Conservation (phyloP, 2,329 filamentous ascomycete species). For the Diaporthe nobilis region DNA sequence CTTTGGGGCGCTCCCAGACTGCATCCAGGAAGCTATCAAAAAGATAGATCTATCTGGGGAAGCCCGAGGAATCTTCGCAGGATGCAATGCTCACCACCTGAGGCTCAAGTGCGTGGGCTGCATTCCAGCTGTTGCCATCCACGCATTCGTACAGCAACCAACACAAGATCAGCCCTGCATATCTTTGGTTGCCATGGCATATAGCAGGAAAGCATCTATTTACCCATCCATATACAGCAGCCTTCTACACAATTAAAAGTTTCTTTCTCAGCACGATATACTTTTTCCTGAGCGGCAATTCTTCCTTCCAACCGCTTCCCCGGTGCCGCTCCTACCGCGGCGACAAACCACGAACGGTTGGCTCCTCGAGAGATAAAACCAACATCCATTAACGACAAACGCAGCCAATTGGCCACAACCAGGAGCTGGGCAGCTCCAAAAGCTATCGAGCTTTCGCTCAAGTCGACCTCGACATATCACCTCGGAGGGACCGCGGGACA, state of each 20-base stretch:
- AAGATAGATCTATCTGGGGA: conserved; percentile 24
- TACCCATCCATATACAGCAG: conserved; percentile 28
- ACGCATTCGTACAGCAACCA: conserved; percentile 39
- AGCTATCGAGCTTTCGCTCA: conserved; percentile 8
- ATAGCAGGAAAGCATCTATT: conserved; percentile 30
- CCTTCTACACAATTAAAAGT: conserved; percentile 13
- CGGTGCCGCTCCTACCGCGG: not conserved
- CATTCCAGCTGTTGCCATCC: conserved; percentile 43
- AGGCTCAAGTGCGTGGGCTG: conserved; percentile 28
- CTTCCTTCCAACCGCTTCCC: not conserved
- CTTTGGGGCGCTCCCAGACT: conserved; percentile 22
- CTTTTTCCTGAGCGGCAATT: conserved; percentile 22
- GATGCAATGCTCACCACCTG: conserved; percentile 31
- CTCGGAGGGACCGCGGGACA: conserved; percentile 1
- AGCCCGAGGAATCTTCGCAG: conserved; percentile 15
- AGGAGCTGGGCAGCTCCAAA: conserved; percentile 17
- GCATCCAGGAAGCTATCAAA: conserved; percentile 28
- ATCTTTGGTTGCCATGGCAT: conserved; percentile 42
- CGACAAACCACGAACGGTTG: not conserved
- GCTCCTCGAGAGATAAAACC: not conserved
- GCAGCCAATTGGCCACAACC: not conserved
- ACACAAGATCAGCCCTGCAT: conserved; percentile 38
- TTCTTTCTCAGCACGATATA: conserved; percentile 21
- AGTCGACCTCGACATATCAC: conserved; percentile 1
- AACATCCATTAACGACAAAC: not conserved